These are phyloP conservation scores for Boletus rubropictus DNA, from an alignment of 768 basidiomycete genomes.

Conservation along the genomic window DNA sequence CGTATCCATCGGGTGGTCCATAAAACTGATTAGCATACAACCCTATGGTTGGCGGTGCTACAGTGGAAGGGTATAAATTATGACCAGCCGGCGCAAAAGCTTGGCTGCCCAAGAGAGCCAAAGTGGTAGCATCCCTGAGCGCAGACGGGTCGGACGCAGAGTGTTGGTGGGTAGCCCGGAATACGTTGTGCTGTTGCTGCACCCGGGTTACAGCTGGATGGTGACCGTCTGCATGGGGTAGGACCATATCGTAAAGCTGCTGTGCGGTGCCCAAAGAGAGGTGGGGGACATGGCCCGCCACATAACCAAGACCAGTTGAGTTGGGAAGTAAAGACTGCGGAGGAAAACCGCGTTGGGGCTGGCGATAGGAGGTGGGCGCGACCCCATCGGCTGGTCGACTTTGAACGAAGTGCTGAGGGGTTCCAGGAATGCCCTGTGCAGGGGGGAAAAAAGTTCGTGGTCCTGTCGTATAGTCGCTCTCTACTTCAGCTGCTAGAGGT, in stretches of 20 bases:
- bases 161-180: conserved; percentile 73
- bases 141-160: conserved; percentile 78
- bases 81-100: conserved; percentile 45
- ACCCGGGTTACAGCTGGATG: conserved; percentile 67
- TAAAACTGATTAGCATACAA: conserved; percentile 73
- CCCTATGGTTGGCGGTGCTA: conserved; percentile 44
- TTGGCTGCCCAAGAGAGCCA: conserved; percentile 56
- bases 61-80: conserved; percentile 46
- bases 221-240: conserved; percentile 43
- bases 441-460: conserved; percentile 51
- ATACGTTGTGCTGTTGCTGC: conserved; percentile 73
- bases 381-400: conserved; percentile 47
- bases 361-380: conserved; percentile 51
- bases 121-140: conserved; percentile 62
- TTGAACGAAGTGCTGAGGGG: conserved; percentile 44
- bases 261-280: conserved; percentile 70
- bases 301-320: conserved; percentile 49
- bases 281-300: conserved; percentile 54
- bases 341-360: conserved; percentile 52
- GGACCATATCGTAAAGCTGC: conserved; percentile 78
- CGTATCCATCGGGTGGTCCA: conserved; percentile 51
- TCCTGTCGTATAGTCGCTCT: conserved; percentile 53
- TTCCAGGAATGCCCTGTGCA: conserved; percentile 36
- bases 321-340: conserved; percentile 51
- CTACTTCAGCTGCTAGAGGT: conserved; percentile 16